A percentile compares a stretch with the other conserved stretches of the same genome.
phyloP scores from a whole-genome alignment of 441 rosid species.

The Gossypium davidsonii region DNA sequence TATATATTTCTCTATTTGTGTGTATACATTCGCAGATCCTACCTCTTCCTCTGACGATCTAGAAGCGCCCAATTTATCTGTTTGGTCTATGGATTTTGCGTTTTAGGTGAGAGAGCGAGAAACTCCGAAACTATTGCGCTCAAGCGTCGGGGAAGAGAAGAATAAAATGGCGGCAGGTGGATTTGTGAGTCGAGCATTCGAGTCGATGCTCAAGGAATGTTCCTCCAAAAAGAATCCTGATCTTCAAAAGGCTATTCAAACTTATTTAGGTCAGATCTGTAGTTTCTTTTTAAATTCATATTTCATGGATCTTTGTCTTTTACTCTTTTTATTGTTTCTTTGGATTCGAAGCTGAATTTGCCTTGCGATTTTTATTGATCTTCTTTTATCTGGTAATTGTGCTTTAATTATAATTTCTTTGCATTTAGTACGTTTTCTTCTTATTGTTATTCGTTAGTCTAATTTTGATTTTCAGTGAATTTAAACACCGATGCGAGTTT shows the following conservation, averaged over 20 bases:
- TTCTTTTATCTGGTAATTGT: not conserved
- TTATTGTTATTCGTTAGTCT: not conserved
- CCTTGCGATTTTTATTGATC: not conserved
- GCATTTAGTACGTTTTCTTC: not conserved
- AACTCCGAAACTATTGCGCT: not conserved
- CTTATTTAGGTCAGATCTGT: slow-evolving; percentile 61
- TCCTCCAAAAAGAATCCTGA: slow-evolving; percentile 74
- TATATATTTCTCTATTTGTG: not conserved
- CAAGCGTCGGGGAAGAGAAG: not conserved
- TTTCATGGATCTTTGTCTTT: not conserved
- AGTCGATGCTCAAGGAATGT: slow-evolving; percentile 93
- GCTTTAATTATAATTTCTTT: not conserved
- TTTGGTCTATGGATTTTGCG: not conserved
- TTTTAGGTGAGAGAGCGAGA: not conserved
- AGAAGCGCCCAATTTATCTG: not conserved
- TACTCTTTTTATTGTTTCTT: not conserved
- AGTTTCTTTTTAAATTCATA: not conserved
- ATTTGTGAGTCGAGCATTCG: slow-evolving; percentile 85
- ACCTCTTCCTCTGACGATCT: slow-evolving; percentile 6
- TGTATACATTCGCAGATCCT: not conserved
- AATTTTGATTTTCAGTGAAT: not conserved
- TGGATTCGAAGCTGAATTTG: not conserved
- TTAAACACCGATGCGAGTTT: not conserved
- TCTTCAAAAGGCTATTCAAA: slow-evolving; percentile 78
- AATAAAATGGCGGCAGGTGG: slow-evolving; percentile 90